phyloP scores from a whole-genome alignment of 805 yeast genomes.

The Clavispora fructus region DNA sequence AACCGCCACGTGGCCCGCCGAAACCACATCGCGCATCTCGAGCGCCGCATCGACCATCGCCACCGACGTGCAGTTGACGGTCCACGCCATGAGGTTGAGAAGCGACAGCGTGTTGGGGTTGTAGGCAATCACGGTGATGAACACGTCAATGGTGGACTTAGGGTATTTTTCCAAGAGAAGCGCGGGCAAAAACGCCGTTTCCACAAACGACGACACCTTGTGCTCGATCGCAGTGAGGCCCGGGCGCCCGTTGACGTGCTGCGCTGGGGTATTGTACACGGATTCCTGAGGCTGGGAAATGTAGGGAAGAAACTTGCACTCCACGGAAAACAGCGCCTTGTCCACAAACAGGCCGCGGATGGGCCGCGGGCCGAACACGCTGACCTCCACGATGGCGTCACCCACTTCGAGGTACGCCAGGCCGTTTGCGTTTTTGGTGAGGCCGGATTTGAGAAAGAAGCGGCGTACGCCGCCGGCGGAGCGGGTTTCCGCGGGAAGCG shows the following conservation, averaged over 20 bases:
- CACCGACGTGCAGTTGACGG: conserved; percentile 59
- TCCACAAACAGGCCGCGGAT: conserved; percentile 67
- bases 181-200: conserved; percentile 47
- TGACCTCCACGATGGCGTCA: conserved; percentile 55
- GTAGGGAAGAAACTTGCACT: conserved; percentile 49
- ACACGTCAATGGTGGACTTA: conserved; percentile 80
- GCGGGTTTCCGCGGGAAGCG: conserved; percentile 2
- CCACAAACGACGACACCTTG: conserved; percentile 47
- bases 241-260: conserved; percentile 21
- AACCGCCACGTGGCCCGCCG: conserved; percentile 48
- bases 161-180: conserved; percentile 72
- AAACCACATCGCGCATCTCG: conserved; percentile 71
- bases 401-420: conserved; percentile 74
- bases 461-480: conserved; percentile 10
- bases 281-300: conserved; percentile 35
- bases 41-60: conserved; percentile 85
- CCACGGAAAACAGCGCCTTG: conserved; percentile 61
- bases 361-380: conserved; percentile 89
- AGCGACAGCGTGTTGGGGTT: conserved; percentile 21
- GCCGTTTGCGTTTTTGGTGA: conserved; percentile 71
- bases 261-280: conserved; percentile 20
- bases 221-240: conserved; percentile 39
- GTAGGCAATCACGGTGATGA: conserved; percentile 59
- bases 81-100: conserved; percentile 42
- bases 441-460: conserved; percentile 58